Evolutionary conservation across 1,284 basidiomycete species (phyloP).

Genomic region (Cutaneotrichosporon spelunceum): DNA sequence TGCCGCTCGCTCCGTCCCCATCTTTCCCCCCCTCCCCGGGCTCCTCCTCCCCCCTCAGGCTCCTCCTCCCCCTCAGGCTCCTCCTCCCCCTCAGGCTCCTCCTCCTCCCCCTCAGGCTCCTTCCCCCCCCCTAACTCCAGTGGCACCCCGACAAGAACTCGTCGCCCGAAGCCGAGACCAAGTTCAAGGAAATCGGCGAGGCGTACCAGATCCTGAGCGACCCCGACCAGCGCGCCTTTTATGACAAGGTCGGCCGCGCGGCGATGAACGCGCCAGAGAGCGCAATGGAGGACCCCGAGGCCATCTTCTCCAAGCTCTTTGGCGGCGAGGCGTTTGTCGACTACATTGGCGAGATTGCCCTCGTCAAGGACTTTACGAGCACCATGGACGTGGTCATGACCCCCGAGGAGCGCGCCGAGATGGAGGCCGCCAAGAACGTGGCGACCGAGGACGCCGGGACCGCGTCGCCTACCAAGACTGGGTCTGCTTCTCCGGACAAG

Average conservation of each 20-base stretch:
- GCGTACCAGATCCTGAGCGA: slow-evolving; percentile 86
- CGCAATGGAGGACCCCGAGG: slow-evolving; percentile 68
- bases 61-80: no score
- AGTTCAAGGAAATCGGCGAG: slow-evolving; percentile 93
- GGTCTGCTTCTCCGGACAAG: slow-evolving; percentile 26
- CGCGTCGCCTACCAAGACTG: slow-evolving; percentile 26
- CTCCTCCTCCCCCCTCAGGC: no score
- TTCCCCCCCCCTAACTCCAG: slow-evolving; percentile 51
- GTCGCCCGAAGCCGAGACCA: slow-evolving; percentile 79
- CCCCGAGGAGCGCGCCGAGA: slow-evolving; percentile 85
- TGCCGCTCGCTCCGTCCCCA: no score
- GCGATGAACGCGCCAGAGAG: slow-evolving; percentile 46
- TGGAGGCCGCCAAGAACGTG: slow-evolving; percentile 59
- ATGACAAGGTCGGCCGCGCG: slow-evolving; percentile 87
- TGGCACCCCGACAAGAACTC: slow-evolving; percentile 93
- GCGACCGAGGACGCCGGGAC: slow-evolving; percentile 25
- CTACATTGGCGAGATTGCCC: slow-evolving; percentile 89
- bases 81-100: no score
- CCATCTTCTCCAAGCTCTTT: slow-evolving; percentile 88
- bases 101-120: not conserved
- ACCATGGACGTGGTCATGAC: slow-evolving; percentile 57
- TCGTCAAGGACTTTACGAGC: slow-evolving; percentile 65
- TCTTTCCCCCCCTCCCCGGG: no score
- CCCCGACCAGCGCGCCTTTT: slow-evolving; percentile 79
- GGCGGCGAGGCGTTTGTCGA: slow-evolving; percentile 67